Base-by-base conservation (phyloP, 768 basidiomycete species). In the Russula sp. region DNA sequence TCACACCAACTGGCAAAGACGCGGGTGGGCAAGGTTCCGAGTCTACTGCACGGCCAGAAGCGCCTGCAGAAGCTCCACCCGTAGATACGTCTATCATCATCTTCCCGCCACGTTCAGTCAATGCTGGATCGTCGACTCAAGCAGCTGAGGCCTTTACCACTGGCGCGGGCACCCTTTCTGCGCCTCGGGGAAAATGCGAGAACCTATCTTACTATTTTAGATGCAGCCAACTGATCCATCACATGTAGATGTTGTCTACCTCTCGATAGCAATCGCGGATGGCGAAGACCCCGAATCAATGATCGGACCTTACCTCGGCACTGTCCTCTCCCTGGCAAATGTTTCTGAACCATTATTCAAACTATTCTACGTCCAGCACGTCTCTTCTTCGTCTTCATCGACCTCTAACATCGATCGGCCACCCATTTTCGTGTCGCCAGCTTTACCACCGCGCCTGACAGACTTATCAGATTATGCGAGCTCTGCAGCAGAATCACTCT, bases 161-260 rank as follows among this genome's bases (percentile, higher is more conserved):
- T 1, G 93, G 92, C 2, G 83, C 86, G 68, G 85, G 83, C 9
- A 86, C 86, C 14, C 76, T 91, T 75, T 85, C 87, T 5, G 79
- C 88, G 22, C 93, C 93, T 0, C 75, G 77, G 52, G 88, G 83
- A 2, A 86, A 85, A 78, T 88, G 90, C 87, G 68, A 67, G 85
- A 75, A 18, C 9, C 18, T 48, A 1, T 18, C 7, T 20, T 55
- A 9, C 25, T 53, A 22, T 56, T 25, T 48, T 45, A 3, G 13
- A 9, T 20, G 32, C 50, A 3, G 20, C 9, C 29, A 22, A 46
- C 59, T 59, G 13, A 50, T 25, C 11, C 13, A 16, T 35, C 11
- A 14, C 5, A 32, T 20, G 18, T 48, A 68, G 67, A 66, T 43
- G 59, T 67, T 29, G 60, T 67, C 36, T 65, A 67, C 53, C 47